A percentile compares a stretch with the other conserved stretches of the same genome.
phyloP scores from a whole-genome alignment of 352 stramenopile genomes.

The Globisporangium spiculum region DNA sequence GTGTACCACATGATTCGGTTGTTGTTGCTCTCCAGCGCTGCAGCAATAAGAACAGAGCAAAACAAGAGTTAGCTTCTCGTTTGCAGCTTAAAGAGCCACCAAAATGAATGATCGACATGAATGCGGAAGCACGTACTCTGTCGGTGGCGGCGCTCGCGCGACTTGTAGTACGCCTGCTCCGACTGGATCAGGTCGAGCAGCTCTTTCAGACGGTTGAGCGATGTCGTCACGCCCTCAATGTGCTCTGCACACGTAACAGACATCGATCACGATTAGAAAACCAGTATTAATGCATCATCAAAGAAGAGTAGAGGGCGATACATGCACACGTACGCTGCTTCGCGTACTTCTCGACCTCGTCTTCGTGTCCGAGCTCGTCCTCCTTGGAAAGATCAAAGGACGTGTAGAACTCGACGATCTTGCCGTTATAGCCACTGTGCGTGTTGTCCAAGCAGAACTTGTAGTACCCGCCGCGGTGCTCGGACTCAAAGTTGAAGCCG shows the following conservation, averaged over 20 bases:
- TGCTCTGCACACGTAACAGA: constrained; percentile 41
- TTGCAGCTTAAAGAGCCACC: constrained; percentile 3
- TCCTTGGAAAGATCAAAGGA: constrained; percentile 78
- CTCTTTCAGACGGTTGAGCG: constrained; percentile 54
- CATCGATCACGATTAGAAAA: not conserved
- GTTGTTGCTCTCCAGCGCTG: constrained; percentile 77
- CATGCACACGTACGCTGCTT: constrained; percentile 48
- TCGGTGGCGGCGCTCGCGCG: constrained; percentile 63
- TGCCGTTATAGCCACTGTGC: constrained; percentile 58
- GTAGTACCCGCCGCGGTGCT: constrained; percentile 83
- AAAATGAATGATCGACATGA: not conserved
- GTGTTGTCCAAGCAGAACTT: constrained; percentile 83
- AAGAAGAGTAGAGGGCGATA: not conserved
- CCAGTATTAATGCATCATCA: not conserved
- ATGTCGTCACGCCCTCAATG: constrained; percentile 62
- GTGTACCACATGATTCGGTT: constrained; percentile 80
- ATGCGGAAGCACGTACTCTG: constrained; percentile 44
- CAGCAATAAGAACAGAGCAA: constrained; percentile 2
- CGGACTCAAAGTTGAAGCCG: constrained; percentile 85
- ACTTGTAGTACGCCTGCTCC: constrained; percentile 78
- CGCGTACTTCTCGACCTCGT: constrained; percentile 62
- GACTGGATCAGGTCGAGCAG: constrained; percentile 71
- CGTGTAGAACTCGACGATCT: constrained; percentile 81
- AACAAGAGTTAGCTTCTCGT: not conserved
- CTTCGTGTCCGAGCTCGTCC: constrained; percentile 68